Conservation (phyloP, 139 green algal species). For the Coelastrella sp. region DNA sequence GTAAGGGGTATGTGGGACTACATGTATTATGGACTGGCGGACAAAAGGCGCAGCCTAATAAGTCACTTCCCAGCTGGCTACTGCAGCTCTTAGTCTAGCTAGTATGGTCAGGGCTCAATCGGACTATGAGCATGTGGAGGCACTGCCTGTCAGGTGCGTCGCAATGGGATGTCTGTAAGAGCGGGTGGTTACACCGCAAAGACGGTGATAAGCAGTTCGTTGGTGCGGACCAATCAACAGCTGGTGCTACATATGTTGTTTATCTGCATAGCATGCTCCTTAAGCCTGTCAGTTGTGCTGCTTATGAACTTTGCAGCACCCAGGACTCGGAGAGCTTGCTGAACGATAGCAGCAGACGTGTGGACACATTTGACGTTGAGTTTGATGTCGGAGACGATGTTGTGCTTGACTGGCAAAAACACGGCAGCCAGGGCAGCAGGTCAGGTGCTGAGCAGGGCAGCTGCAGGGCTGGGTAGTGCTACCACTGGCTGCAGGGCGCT, state of each 20-base stretch:
- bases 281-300: not conserved
- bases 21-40: too few relatives aligned
- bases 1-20: too few relatives aligned
- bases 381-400: constrained; percentile 29
- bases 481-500: not conserved
- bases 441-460: not conserved
- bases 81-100: not conserved
- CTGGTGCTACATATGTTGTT: too few relatives aligned
- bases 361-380: constrained; percentile 23
- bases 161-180: not conserved
- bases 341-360: not conserved
- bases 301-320: constrained; percentile 15
- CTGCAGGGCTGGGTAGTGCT: not conserved
- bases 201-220: not conserved
- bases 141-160: constrained; percentile 3
- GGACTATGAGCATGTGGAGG: constrained; percentile 23
- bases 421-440: constrained; percentile 5
- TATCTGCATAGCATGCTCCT: too few relatives aligned
- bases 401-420: constrained; percentile 22
- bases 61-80: not conserved
- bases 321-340: constrained; percentile 14
- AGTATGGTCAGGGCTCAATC: not conserved
- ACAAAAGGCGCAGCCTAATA: not conserved
- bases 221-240: too few relatives aligned
- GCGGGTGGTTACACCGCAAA: not conserved